Evolutionary conservation across 2,329 filamentous ascomycete genomes (phyloP).

Genomic region (Fusarium citri): DNA sequence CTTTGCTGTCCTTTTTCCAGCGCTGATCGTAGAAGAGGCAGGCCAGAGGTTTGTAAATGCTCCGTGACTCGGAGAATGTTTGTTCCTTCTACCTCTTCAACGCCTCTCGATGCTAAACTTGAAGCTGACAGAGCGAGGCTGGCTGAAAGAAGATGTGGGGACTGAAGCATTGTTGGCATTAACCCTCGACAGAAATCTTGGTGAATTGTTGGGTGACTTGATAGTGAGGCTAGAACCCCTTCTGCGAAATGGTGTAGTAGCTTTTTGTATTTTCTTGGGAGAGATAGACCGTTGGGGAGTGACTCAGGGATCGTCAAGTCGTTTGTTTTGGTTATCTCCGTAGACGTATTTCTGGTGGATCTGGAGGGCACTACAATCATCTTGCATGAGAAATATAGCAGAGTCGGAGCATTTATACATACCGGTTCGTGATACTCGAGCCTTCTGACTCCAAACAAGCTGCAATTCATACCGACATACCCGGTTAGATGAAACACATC

Average conservation of each 20-base stretch:
- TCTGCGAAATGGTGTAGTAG: conserved; percentile 44
- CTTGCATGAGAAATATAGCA: accelerated
- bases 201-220: conserved; percentile 45
- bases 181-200: conserved; percentile 43
- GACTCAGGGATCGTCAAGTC: conserved; percentile 18
- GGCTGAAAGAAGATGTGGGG: conserved; percentile 45
- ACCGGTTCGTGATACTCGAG: conserved; percentile 1
- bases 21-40: conserved; percentile 41
- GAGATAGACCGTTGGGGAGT: conserved; percentile 40
- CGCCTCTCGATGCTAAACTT: conserved; percentile 42
- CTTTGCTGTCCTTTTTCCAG: conserved; percentile 36
- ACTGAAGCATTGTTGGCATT: conserved; percentile 43
- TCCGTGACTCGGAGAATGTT: conserved; percentile 34
- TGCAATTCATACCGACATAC: conserved; percentile 43
- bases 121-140: conserved; percentile 45
- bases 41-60: conserved; percentile 43
- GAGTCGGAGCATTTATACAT: accelerated
- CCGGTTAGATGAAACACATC: conserved; percentile 32
- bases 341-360: background rate
- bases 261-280: conserved; percentile 40
- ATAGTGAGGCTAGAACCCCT: conserved; percentile 44
- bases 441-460: conserved; percentile 39
- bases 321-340: background rate
- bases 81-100: conserved; percentile 39
- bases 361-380: background rate